phyloP scores from a whole-genome alignment of 495 filamentous ascomycete genomes.

The Choiromyces venosus region DNA sequence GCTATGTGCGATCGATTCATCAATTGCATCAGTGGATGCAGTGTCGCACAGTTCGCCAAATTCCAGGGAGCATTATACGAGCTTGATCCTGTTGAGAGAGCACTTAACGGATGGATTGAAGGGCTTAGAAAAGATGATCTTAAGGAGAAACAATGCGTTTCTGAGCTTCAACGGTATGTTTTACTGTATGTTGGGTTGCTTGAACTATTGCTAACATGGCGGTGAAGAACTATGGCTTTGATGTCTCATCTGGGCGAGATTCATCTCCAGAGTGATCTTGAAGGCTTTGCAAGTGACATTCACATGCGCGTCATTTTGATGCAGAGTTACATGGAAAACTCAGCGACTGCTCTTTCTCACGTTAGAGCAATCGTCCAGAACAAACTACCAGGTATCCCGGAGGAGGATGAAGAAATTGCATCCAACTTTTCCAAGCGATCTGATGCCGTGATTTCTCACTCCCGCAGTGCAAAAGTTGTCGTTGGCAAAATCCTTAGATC shows the following conservation, averaged over 20 bases:
- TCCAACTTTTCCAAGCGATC: slow-evolving; percentile 63
- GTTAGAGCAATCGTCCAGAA: slow-evolving; percentile 60
- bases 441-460: slow-evolving; percentile 66
- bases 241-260: slow-evolving; percentile 79
- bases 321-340: slow-evolving; percentile 76
- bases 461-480: slow-evolving; percentile 77
- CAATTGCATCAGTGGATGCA: slow-evolving; percentile 67
- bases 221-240: slow-evolving; percentile 60
- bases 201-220: background rate
- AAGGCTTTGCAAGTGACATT: slow-evolving; percentile 72
- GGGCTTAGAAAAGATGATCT: slow-evolving; percentile 74
- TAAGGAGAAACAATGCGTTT: slow-evolving; percentile 72
- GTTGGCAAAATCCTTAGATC: slow-evolving; percentile 70
- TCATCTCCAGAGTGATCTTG: slow-evolving; percentile 64
- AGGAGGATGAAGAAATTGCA: slow-evolving; percentile 59
- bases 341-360: slow-evolving; percentile 61
- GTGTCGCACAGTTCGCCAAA: slow-evolving; percentile 65
- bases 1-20: slow-evolving; percentile 79
- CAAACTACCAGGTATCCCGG: slow-evolving; percentile 51
- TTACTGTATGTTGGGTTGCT: background rate
- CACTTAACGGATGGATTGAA: slow-evolving; percentile 85
- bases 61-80: slow-evolving; percentile 77
- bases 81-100: slow-evolving; percentile 85
- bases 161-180: slow-evolving; percentile 61
- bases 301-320: slow-evolving; percentile 66